phyloP scores from a whole-genome alignment of 176 grass and related monocot genomes.

The maize (Zea mays) region Zm-B73-REFERENCE-NAM-5.0 NC_050102.1:146673501-146674000 shows the following conservation, averaged over 20 bases:
- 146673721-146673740: slow-evolving; percentile 34
- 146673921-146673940: not conserved
- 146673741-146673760: slow-evolving; percentile 40
- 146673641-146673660: not conserved
- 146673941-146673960: not conserved
- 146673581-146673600: slow-evolving; percentile 36
- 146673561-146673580: slow-evolving; percentile 39
- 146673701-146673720: not conserved
- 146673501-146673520: not conserved
- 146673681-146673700: not conserved
- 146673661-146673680: not conserved
- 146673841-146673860: not conserved
- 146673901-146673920: not conserved
- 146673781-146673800: slow-evolving; percentile 31
- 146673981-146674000: not conserved
- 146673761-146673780: slow-evolving; percentile 29
- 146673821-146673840: slow-evolving; percentile 6
- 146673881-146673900: slow-evolving; percentile 30
- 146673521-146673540: not conserved
- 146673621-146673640: slow-evolving; percentile 30
- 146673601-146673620: slow-evolving; percentile 26
- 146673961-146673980: not conserved
- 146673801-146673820: slow-evolving; percentile 58
- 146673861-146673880: not conserved
- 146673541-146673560: slow-evolving; percentile 17